Evolutionary conservation across 768 basidiomycete genomes (phyloP), one percentile per base, ranked within the genome.

Genomic region (Candolleomyces eurysporus): DNA sequence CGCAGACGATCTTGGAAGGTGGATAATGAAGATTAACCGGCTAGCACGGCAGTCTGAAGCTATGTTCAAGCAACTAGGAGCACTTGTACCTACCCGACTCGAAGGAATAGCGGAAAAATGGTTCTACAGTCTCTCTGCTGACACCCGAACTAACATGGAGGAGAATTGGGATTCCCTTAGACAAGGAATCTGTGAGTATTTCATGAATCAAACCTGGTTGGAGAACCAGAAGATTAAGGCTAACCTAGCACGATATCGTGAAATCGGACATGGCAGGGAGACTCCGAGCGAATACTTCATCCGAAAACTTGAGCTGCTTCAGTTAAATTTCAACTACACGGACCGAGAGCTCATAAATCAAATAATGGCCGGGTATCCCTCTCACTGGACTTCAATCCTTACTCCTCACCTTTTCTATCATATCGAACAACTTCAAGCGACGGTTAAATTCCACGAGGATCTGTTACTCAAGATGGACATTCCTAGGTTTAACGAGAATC

Each of bases 261-360:
- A 78, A 10, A 0, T 61, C 1, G 64, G 66, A 0, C 54, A 74
- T 56, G 5, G 60, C 0, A 48, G 49, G 3, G 76, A 78, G 50
- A 69, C 64, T 0, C 76, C 76, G 0, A 75, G 74, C 54, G 67
- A 76, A 17, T 77, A 75, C 54, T 73, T 64, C 62, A 74, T 76
- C 48, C 64, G 74, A 0, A 77, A 77, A 51, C 30, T 57, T 0
- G 71, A 71, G 21, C 60, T 75, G 0, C 42, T 68, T 5, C 51
- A 65, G 1, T 16, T 63, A 2, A 50, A 51, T 17, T 66, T 52
- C 5, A 22, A 58, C 5, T 59, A 59, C 30, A 58, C 14, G 3
- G 72, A 76, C 48, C 63, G 68, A 0, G 74, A 76, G 52, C n/a
- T 74, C 2, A 78, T 78, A 14, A 61, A 66, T 16, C 71, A 76